A percentile compares a stretch with the other conserved stretches of the same genome.
These are phyloP conservation scores for Geranium incanum DNA, from an alignment of 441 rosid species.

Conservation along the genomic window DNA sequence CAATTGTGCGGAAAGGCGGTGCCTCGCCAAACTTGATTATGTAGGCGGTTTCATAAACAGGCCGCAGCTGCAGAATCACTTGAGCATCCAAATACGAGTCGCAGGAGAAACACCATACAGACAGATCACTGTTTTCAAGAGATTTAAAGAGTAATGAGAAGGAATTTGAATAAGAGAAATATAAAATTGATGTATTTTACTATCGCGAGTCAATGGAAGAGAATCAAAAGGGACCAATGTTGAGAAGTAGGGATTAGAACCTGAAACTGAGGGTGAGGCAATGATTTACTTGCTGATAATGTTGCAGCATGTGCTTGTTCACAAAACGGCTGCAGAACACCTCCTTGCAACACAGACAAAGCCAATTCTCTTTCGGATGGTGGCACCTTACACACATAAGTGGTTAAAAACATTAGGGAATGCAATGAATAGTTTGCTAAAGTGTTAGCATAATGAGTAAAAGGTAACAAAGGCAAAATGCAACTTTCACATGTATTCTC, in stretches of 20 bases:
- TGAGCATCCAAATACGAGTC: conserved; percentile 77
- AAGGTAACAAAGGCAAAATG: not conserved
- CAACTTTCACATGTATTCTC: not conserved
- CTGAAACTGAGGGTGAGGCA: conserved; percentile 78
- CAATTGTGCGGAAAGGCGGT: conserved; percentile 46
- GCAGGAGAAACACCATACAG: conserved; percentile 81
- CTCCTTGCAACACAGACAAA: conserved; percentile 76
- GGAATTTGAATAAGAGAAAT: not conserved
- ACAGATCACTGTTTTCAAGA: conserved; percentile 52
- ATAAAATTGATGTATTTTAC: not conserved
- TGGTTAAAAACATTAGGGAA: conserved; percentile 9
- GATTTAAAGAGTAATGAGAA: not conserved
- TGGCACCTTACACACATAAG: conserved; percentile 45
- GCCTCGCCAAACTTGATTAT: conserved; percentile 73
- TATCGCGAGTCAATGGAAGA: not conserved
- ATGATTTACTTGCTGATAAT: conserved; percentile 49
- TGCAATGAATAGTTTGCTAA: not conserved
- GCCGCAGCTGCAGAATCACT: conserved; percentile 50
- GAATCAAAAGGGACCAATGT: not conserved
- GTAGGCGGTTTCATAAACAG: conserved; percentile 60
- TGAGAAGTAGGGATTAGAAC: conserved; percentile 22
- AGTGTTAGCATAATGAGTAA: not conserved
- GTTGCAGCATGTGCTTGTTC: conserved; percentile 77
- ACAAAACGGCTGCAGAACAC: conserved; percentile 86
- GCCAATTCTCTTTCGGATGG: conserved; percentile 74